Evolutionary conservation across 306 rosid genomes (phyloP).

Genomic region (Castanopsis chinensis): DNA sequence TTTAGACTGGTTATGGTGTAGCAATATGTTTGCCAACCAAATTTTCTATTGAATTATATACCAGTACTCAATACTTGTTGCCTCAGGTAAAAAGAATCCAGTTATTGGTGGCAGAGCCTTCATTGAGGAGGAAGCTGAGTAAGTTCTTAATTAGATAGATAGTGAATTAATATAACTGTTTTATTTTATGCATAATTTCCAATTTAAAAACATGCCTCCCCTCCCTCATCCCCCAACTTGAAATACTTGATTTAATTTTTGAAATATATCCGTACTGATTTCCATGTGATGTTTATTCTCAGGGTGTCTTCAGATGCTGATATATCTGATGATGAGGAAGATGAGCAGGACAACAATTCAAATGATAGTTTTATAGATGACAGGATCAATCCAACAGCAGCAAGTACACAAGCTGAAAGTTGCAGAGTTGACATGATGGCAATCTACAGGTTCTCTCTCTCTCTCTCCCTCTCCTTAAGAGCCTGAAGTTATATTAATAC

Average conservation of each 20-base stretch:
- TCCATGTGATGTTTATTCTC: slow-evolving; percentile 17
- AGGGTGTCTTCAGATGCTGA: slow-evolving; percentile 73
- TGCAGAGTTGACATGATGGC: slow-evolving; percentile 82
- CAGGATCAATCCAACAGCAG: slow-evolving; percentile 52
- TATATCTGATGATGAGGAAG: slow-evolving; percentile 75
- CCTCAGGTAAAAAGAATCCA: slow-evolving; percentile 62
- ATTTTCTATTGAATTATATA: slow-evolving; percentile 3
- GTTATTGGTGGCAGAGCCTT: slow-evolving; percentile 45
- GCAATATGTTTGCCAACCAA: slow-evolving; percentile 9
- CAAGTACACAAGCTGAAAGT: slow-evolving; percentile 53
- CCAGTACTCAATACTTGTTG: slow-evolving; percentile 12
- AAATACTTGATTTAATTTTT: slow-evolving; percentile 10
- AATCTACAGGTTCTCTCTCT: slow-evolving; percentile 60
- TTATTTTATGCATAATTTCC: neutral
- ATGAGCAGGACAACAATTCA: slow-evolving; percentile 46
- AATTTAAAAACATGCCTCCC: neutral
- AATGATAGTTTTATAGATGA: slow-evolving; percentile 92
- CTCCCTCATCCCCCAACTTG: neutral
- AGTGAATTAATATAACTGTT: neutral
- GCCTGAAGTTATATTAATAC: too few species aligned
- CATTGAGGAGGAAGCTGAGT: slow-evolving; percentile 97
- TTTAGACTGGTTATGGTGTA: neutral
- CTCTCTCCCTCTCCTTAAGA: neutral
- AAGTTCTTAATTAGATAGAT: slow-evolving; percentile 34
- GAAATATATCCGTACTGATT: slow-evolving; percentile 25